phyloP scores from a whole-genome alignment of 352 stramenopile genomes.

The Thalassiosira mediterranea region DNA sequence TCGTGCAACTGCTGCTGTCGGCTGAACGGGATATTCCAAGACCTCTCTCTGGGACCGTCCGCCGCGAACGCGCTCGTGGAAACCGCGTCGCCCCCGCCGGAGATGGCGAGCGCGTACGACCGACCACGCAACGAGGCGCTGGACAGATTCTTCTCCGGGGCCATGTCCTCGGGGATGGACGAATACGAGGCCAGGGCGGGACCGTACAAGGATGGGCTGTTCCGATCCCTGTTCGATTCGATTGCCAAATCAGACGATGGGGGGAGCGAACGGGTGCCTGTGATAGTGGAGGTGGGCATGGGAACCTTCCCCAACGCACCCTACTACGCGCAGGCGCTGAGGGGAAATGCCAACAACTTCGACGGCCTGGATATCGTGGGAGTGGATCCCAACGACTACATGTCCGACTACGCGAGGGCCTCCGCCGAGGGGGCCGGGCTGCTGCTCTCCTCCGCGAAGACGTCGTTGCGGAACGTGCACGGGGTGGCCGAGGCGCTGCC shows the following conservation, averaged over 20 bases:
- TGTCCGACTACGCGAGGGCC: slow-evolving; percentile 50
- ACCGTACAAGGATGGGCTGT: slow-evolving; percentile 55
- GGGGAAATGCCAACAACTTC: background rate
- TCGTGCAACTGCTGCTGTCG: too few species aligned
- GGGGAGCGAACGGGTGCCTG: background rate
- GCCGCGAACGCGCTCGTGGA: slow-evolving; percentile 24
- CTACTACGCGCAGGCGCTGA: slow-evolving; percentile 44
- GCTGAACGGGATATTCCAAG: too few species aligned
- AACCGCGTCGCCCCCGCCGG: slow-evolving; percentile 13
- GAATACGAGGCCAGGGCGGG: slow-evolving; percentile 51
- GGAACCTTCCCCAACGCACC: slow-evolving; percentile 61
- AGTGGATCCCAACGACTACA: slow-evolving; percentile 58
- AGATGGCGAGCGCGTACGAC: slow-evolving; percentile 18
- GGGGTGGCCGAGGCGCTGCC: slow-evolving; percentile 58
- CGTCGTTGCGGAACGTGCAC: slow-evolving; percentile 49
- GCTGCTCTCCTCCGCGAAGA: slow-evolving; percentile 5
- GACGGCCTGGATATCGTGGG: slow-evolving; percentile 56
- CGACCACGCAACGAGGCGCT: slow-evolving; percentile 31
- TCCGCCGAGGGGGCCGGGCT: slow-evolving; percentile 33
- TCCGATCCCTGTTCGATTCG: slow-evolving; percentile 48
- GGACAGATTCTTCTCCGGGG: slow-evolving; percentile 50
- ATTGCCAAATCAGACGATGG: slow-evolving; percentile 11
- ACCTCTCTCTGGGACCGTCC: too few species aligned
- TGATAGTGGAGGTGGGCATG: slow-evolving; percentile 55
- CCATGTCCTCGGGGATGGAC: slow-evolving; percentile 51